Conservation (phyloP, 495 filamentous ascomycete genomes). For the Cairneyella variabilis region DNA sequence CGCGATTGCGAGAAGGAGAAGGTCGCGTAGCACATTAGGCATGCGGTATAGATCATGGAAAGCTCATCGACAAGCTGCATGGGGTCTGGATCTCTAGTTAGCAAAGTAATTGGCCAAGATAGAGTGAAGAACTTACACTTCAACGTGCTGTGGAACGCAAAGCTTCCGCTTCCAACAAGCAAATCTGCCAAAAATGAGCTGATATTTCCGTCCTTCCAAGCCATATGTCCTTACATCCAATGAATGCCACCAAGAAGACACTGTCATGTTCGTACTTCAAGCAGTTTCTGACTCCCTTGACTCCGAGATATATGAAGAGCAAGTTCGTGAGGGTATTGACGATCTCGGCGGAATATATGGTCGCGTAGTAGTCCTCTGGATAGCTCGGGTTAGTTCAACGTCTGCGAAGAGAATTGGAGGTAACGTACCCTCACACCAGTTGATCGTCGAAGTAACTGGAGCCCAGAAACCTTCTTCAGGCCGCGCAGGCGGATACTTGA, state of each 20-base stretch:
- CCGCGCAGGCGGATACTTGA: slow-evolving; percentile 66
- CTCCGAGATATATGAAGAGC: slow-evolving; percentile 69
- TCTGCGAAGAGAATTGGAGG: background rate
- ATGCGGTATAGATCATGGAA: slow-evolving; percentile 97
- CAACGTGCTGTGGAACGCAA: slow-evolving; percentile 76
- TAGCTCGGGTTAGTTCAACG: background rate
- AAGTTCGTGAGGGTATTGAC: slow-evolving; percentile 77
- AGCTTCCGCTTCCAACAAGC: slow-evolving; percentile 75
- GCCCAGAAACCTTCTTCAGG: slow-evolving; percentile 70
- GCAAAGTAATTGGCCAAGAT: slow-evolving; percentile 12
- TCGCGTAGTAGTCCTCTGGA: slow-evolving; percentile 58
- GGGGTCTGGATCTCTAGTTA: slow-evolving; percentile 59
- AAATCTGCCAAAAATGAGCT: slow-evolving; percentile 38
- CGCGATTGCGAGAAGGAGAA: slow-evolving; percentile 68
- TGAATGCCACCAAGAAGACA: slow-evolving; percentile 67
- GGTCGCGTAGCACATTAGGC: slow-evolving; percentile 84
- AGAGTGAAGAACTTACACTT: slow-evolving; percentile 56
- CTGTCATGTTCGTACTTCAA: slow-evolving; percentile 63
- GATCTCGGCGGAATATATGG: slow-evolving; percentile 58
- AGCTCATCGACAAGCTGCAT: slow-evolving; percentile 98
- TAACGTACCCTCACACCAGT: slow-evolving; percentile 76
- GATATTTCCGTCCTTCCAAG: background rate
- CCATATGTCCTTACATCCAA: slow-evolving; percentile 44
- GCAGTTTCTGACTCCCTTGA: slow-evolving; percentile 70
- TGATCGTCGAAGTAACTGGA: slow-evolving; percentile 82